Evolutionary conservation across 768 basidiomycete genomes (phyloP).

Genomic region (Mycena maculata): DNA sequence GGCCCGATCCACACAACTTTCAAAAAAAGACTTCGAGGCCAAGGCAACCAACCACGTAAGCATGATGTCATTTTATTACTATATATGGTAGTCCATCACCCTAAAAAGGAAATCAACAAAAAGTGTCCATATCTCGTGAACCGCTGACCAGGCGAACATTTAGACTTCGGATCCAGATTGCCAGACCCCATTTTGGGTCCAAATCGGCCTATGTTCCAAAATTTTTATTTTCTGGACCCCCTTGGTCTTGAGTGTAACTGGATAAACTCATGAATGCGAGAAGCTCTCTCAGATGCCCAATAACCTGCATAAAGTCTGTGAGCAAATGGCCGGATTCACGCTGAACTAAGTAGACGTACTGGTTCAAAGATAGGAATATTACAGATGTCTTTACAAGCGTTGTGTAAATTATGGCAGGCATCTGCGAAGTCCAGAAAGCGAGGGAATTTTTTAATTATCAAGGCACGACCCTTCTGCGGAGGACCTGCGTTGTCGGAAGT

Average conservation of each 20-base stretch:
- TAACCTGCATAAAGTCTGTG: neutral
- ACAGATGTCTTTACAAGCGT: slow-evolving; percentile 4
- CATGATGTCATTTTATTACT: no score
- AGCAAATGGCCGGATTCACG: neutral
- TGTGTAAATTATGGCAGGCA: slow-evolving; percentile 5
- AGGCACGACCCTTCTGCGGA: neutral
- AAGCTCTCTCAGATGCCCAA: neutral
- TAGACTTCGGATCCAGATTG: no score
- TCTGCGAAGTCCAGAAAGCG: neutral
- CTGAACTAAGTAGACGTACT: neutral
- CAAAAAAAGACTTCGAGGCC: no score
- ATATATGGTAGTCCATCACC: no score
- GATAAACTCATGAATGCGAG: slow-evolving; percentile 34
- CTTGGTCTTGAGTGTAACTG: slow-evolving; percentile 28
- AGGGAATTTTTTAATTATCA: neutral
- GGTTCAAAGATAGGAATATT: neutral
- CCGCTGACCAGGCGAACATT: no score
- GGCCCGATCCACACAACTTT: no score
- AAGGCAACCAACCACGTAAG: no score
- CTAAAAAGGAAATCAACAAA: no score
- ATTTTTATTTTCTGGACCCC: no score
- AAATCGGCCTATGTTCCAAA: no score
- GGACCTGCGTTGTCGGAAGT: neutral
- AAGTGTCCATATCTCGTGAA: no score
- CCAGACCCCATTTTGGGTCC: no score